Base-by-base conservation (phyloP, 345 rosid species). In the Aquilaria malaccensis region DNA sequence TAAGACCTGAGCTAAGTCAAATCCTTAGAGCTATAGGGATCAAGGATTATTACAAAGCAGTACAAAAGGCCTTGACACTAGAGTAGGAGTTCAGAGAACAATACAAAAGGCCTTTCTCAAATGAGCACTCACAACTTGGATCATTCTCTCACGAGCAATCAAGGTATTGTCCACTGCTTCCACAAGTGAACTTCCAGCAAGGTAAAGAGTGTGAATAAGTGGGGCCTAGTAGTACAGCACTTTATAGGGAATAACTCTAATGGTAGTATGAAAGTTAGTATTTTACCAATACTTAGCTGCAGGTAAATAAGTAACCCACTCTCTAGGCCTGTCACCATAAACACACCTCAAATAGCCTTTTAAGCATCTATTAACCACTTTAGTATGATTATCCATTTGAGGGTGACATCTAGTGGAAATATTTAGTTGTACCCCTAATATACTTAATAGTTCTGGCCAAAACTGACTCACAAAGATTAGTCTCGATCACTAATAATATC, bases 311-410 rank as follows among this genome's bases (percentile, higher is more conserved):
- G 15, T 32, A 30, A 30, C 11, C 63, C 50, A 58, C 10, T 33
- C 31, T 1, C 13, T 9, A 0, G 55, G 56, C 5, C 31, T 31
- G 31, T 66, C 31, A 4, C 47, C 50, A 0, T 13, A 30, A 55
- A 66, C 56, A 41, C 50, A 57, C n/a, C 57, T 13, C 30, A 66
- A 33, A 32, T 66, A 66, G 10, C 48, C 32, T 31, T 66, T 56
- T 15, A 66, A 2, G 48, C 70, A 48, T 12, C 57, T 37, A 29
- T 55, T 64, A 3, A 64, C 61, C 11, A 55, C 60, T 22, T 54
- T 15, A 10, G 54, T 55, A 3, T 37, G 43, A 7, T 7, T 7
- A 37, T 37, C 43, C 7, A 7, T 3, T 7, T 37, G 43, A 37
- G 68, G 68, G 15, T 64, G 68, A 13, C 15, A 55, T 0, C 51